Percentiles rank a stretch among this genome's conserved stretches.
Evolutionary conservation across 768 basidiomycete genomes (phyloP).

Genomic region (Pulveroboletus sp.): DNA sequence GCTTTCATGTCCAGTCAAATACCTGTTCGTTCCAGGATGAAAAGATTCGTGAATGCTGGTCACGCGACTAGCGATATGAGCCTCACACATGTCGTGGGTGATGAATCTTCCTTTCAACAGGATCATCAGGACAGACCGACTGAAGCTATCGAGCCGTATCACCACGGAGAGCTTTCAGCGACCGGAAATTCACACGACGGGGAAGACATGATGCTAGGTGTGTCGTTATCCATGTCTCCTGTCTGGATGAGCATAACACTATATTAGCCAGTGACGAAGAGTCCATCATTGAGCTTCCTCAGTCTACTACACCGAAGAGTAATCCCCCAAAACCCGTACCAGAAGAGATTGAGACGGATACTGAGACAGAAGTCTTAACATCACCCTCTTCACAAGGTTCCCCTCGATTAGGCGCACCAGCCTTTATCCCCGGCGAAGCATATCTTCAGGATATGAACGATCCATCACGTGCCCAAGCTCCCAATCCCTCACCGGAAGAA

Average conservation of each 20-base stretch:
- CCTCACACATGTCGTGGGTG: constrained; percentile 20
- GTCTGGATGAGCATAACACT: not conserved
- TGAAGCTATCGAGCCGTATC: constrained; percentile 26
- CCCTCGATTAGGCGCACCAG: constrained; percentile 8
- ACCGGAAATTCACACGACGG: constrained; percentile 7
- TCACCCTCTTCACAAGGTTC: constrained; percentile 21
- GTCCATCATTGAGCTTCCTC: constrained; percentile 17
- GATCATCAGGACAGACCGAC: constrained; percentile 26
- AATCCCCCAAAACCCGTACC: constrained; percentile 10
- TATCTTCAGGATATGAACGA: constrained; percentile 16
- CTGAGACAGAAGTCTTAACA: constrained; percentile 27
- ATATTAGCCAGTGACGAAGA: constrained; percentile 38
- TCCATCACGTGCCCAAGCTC: constrained; percentile 12
- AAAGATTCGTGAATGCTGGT: constrained; percentile 19
- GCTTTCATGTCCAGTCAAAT: constrained; percentile 36
- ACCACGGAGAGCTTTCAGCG: constrained; percentile 21
- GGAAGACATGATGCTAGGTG: constrained; percentile 21
- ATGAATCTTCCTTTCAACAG: constrained; percentile 21
- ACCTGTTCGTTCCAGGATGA: constrained; percentile 40
- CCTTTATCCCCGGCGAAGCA: constrained; percentile 8
- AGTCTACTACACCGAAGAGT: constrained; percentile 27
- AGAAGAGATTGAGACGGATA: constrained; percentile 19
- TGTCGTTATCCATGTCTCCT: not conserved
- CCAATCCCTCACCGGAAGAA: not conserved
- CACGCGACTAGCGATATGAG: constrained; percentile 19